Evolutionary conservation across 345 rosid genomes (phyloP).

Genomic region (Eucalyptus regnans): DNA sequence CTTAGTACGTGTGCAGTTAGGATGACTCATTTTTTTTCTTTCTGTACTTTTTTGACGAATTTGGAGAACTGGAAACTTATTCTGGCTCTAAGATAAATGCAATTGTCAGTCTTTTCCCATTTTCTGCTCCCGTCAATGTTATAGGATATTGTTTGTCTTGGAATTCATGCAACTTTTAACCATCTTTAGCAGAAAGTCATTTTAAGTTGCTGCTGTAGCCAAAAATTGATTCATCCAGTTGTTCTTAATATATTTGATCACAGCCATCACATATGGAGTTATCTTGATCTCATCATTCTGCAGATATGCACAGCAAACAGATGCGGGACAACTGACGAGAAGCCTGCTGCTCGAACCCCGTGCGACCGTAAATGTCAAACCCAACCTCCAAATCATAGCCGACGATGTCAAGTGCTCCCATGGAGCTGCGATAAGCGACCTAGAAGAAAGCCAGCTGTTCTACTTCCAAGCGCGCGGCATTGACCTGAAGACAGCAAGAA

Average conservation of each 20-base stretch:
- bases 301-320: slow-evolving; percentile 84
- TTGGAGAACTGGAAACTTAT: not conserved
- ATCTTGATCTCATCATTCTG: not conserved
- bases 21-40: not conserved
- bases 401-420: slow-evolving; percentile 93
- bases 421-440: slow-evolving; percentile 92
- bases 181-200: not conserved
- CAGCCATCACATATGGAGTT: not conserved
- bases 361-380: slow-evolving; percentile 83
- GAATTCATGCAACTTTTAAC: not conserved
- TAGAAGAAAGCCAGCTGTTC: slow-evolving; percentile 81
- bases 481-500: slow-evolving; percentile 61
- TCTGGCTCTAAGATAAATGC: not conserved
- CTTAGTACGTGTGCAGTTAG: not conserved
- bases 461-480: slow-evolving; percentile 87
- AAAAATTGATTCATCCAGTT: not conserved
- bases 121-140: not conserved
- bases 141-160: not conserved
- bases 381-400: slow-evolving; percentile 88
- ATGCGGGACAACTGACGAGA: slow-evolving; percentile 86
- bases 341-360: slow-evolving; percentile 80
- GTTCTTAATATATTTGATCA: not conserved
- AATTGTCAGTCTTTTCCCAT: not conserved
- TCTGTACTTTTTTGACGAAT: not conserved
- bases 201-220: not conserved